Evolutionary conservation across 129 eudicot genomes (phyloP), one percentile per base, ranked within the genome.

Genomic region (Ambrosia artemisiifolia): DNA sequence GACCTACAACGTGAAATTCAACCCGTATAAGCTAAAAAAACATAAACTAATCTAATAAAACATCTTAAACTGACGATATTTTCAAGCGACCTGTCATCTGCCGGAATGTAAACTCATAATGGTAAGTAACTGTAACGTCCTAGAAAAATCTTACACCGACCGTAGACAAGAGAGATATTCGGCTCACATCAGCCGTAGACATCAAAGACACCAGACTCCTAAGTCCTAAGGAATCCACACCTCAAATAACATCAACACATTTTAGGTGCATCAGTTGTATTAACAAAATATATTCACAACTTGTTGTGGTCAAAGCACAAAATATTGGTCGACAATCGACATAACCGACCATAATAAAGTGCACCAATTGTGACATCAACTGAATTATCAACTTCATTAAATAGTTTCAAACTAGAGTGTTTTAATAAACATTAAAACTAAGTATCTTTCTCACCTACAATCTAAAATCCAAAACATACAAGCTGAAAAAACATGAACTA

Each of bases 321-420:
- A 24, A 24, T 24, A 24, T 24, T 24, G 28, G 28, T 24, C 28
- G 28, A 24, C 28, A 24, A 1, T 24, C 28, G 28, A 24, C 28
- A 24, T 24, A 24, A 24, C 28, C 28, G 28, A 24, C 28, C 28
- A 70, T 80, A 91, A 65, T 86, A 88, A 16, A 91, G 81, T 16
- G 63, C 81, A n/a, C 90, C 95, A 69, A 77, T 77, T 61, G 92
- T 85, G 65, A 86, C 72, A 75, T 86, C 86, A 78, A 81, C 88
- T 53, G 92, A 89, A 84, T 84, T 70, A 19, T 48, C 20, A 63
- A 91, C 84, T 55, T 88, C 90, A 82, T 91, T 86, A 50, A 79
- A 60, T 32, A 60, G 65, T 32, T 60, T 60, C 42, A 60, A 55
- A 60, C 19, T 13, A 30, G 65, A 30, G 18, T 30, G 38, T 34